Evolutionary conservation across 1,284 basidiomycete genomes (phyloP), one percentile per base, ranked within the genome.

Genomic region (Mycena citricolor): DNA sequence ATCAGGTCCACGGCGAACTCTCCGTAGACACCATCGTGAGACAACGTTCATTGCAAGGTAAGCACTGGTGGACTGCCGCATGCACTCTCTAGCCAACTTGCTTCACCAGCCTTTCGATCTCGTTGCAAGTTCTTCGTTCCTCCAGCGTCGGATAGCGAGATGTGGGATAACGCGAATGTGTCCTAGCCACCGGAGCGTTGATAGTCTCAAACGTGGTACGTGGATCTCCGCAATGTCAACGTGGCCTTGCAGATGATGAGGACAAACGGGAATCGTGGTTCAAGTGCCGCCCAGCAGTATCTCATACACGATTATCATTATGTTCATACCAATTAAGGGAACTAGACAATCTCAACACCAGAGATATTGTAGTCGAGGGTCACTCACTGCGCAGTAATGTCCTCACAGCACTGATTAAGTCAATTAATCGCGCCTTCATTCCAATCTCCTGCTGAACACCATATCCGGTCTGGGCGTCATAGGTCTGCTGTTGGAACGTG

Each of bases 381-480:
- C 32, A 72, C 71, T 57, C 54, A 98, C 94, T 92, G 65, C 95
- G 81, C 86, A 98, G 88, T 52, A 98, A 73, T 42, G 93, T 97
- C 65, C 94, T 75, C 46, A 97, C 93, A 21, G 94, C 94, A 54
- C 86, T 80, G 54, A 97, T 97, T 56, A 98, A 77, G 66, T 93
- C 90, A 62, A 98, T 83, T 37, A 97, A 65, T 59, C 90, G 83
- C 44, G 80, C 81, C 70, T 97, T 97, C 54, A 98, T 71, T 29
- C 86, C 77, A 47, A 79, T 67, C 22, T 90, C 68, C 56, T 68
- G 77, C 53, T 62, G 71, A 42, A 59, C 68, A 17, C 74, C 74
- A 48, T 77, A 81, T 23, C 75, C 75, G 41, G 70, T 65, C 57
- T 83, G 51, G 11, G 51, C 82, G 56, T 88, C 86, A 59, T 86